These are phyloP conservation scores for Nicotiana rustica DNA, from an alignment of 305 asterid genomes.

Conservation along the genomic window DNA sequence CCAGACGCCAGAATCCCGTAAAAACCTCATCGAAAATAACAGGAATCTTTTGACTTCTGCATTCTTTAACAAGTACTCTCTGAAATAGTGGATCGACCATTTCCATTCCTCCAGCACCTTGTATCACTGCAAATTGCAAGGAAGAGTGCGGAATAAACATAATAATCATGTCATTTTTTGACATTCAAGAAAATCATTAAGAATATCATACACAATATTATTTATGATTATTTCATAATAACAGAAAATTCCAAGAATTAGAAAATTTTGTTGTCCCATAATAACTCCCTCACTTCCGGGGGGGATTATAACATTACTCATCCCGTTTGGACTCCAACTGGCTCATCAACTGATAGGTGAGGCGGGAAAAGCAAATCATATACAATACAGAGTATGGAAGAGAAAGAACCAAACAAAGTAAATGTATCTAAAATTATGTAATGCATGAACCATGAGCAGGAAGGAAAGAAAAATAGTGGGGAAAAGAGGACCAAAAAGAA, in stretches of 20 bases:
- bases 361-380: background rate
- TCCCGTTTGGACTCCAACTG: background rate
- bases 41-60: slow-evolving; percentile 75
- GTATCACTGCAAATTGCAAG: slow-evolving; percentile 70
- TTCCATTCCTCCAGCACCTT: slow-evolving; percentile 96
- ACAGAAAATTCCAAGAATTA: background rate
- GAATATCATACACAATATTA: background rate
- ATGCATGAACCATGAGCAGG: background rate
- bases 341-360: background rate
- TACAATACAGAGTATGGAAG: slow-evolving; percentile 5
- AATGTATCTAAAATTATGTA: slow-evolving; percentile 2
- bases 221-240: too few relatives aligned
- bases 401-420: background rate
- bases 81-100: slow-evolving; percentile 97
- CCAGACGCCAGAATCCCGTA: slow-evolving; percentile 99
- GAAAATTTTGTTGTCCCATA: background rate
- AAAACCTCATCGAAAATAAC: slow-evolving; percentile 95
- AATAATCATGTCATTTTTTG: background rate
- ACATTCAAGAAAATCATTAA: background rate
- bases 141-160: background rate
- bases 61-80: slow-evolving; percentile 84
- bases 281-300: background rate
- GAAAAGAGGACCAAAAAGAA: background rate
- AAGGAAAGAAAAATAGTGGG: slow-evolving; percentile 9
- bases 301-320: background rate